Percentiles rank a stretch among this genome's conserved stretches.
These are phyloP conservation scores for Durio zibethinus DNA, from an alignment of 345 rosid genomes.

Conservation along the genomic window DNA sequence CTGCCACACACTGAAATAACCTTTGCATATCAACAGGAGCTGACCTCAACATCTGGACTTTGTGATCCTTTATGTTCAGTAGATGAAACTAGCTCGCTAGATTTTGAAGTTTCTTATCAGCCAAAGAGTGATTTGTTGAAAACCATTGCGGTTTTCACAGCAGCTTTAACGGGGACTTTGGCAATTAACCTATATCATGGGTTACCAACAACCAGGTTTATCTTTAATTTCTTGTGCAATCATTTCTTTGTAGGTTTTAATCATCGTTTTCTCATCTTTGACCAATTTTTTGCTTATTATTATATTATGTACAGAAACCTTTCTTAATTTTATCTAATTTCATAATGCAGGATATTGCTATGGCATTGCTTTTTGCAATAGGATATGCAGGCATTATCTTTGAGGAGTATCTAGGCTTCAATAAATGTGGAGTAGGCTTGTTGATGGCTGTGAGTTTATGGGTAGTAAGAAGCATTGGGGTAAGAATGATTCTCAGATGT, in stretches of 20 bases:
- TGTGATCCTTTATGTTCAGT: conserved; percentile 91
- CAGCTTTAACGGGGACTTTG: conserved; percentile 69
- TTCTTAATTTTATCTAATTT: conserved; percentile 19
- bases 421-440: conserved; percentile 89
- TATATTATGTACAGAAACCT: background rate
- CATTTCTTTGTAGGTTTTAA: background rate
- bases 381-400: conserved; percentile 88
- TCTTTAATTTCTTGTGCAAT: background rate
- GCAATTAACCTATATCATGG: conserved; percentile 91
- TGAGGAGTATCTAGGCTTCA: conserved; percentile 87
- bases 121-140: conserved; percentile 77
- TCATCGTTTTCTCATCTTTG: background rate
- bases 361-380: conserved; percentile 76
- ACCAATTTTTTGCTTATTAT: background rate
- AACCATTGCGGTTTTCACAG: conserved; percentile 73
- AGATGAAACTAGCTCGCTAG: conserved; percentile 72
- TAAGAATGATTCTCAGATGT: conserved; percentile 33
- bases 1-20: background rate
- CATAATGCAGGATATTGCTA: conserved; percentile 76
- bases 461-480: conserved; percentile 81
- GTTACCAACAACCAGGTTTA: conserved; percentile 90
- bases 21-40: conserved; percentile 44
- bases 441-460: conserved; percentile 95
- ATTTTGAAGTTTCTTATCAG: conserved; percentile 63
- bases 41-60: conserved; percentile 44